Conservation (phyloP, 129 eudicot species). For the Flaveria robusta region DNA sequence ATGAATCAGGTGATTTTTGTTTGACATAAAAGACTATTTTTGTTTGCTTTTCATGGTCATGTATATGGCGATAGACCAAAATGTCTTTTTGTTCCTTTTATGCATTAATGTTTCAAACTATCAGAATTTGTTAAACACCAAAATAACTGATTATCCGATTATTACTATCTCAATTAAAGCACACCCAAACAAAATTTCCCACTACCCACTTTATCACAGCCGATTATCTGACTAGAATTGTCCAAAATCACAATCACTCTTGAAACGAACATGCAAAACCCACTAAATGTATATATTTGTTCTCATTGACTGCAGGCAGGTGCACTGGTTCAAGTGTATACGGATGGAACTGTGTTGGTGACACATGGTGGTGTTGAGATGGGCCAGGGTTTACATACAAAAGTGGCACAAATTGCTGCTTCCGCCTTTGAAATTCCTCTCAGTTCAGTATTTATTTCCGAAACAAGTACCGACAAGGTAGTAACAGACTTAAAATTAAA, state of each 20-base stretch:
- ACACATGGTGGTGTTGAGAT: constrained; percentile 99
- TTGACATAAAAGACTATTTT: neutral
- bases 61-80: neutral
- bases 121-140: neutral
- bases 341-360: constrained; percentile 96
- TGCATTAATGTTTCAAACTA: neutral
- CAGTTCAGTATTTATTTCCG: constrained; percentile 85
- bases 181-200: neutral
- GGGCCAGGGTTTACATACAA: constrained; percentile 99
- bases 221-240: neutral
- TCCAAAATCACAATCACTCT: neutral
- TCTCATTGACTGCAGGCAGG: constrained; percentile 65
- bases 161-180: neutral
- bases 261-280: neutral
- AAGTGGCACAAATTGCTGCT: constrained; percentile 95
- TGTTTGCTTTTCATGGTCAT: neutral
- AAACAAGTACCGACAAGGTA: constrained; percentile 99
- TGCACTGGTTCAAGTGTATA: constrained; percentile 93
- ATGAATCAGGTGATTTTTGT: constrained; percentile 73
- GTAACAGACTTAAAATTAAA: neutral
- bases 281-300: neutral
- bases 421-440: constrained; percentile 88
- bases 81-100: neutral
- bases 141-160: neutral
- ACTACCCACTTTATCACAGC: neutral